Evolutionary conservation across 345 rosid species (phyloP).

Genomic region (Citrus inodora): DNA sequence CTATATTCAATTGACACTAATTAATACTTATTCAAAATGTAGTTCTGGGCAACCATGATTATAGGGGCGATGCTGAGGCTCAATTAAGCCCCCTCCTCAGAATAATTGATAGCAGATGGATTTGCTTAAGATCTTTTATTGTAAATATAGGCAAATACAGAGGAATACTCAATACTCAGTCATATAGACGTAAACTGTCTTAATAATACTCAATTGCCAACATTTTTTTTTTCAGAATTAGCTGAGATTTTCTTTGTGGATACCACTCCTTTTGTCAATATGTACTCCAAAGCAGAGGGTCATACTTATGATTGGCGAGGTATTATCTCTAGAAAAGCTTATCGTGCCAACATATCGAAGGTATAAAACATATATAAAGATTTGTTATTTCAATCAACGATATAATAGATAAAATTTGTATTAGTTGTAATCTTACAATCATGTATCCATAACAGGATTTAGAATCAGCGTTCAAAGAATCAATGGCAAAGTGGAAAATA

Average conservation of each 20-base stretch:
- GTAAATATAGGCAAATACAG: conserved; percentile 24
- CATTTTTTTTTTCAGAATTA: conserved; percentile 22
- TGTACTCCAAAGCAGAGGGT: conserved; percentile 31
- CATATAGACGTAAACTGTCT: too few relatives aligned
- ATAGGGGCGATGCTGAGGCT: conserved; percentile 42
- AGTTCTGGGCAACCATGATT: conserved; percentile 35
- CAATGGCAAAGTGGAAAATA: conserved; percentile 57
- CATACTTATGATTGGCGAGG: conserved; percentile 56
- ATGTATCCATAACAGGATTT: conserved; percentile 29
- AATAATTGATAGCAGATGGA: conserved; percentile 41
- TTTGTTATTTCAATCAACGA: too few relatives aligned
- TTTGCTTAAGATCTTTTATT: conserved; percentile 44
- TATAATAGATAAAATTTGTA: too few relatives aligned
- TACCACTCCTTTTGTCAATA: conserved; percentile 50
- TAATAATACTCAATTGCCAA: not conserved
- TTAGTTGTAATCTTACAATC: not conserved
- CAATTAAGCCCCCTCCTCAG: conserved; percentile 35
- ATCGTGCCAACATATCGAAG: conserved; percentile 35
- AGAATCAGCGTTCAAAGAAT: conserved; percentile 36
- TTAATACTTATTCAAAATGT: too few relatives aligned
- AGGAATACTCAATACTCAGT: too few relatives aligned
- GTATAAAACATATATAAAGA: conserved; percentile 12
- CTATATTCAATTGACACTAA: too few relatives aligned
- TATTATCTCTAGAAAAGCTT: conserved; percentile 29
- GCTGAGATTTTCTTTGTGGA: conserved; percentile 58